These are phyloP conservation scores for Clonostachys rhizophaga DNA, from an alignment of 2,329 filamentous ascomycete species.

Conservation along the genomic window DNA sequence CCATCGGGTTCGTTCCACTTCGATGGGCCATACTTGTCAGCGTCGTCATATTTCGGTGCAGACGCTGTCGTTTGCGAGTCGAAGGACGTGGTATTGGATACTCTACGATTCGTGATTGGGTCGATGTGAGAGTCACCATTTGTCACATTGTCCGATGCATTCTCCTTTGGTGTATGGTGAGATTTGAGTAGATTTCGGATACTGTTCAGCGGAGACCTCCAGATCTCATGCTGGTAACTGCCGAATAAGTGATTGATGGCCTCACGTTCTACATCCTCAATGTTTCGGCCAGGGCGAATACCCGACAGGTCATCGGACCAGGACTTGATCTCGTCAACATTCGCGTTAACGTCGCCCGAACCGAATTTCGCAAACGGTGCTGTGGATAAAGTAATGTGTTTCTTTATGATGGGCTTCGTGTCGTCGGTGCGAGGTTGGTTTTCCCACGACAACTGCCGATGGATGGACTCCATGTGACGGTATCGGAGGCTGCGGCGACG, in stretches of 20 bases:
- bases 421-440: slow-evolving; percentile 25
- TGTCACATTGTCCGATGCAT: slow-evolving; percentile 12
- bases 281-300: slow-evolving; percentile 30
- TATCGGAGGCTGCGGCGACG: slow-evolving; percentile 36
- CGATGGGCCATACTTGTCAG: slow-evolving; percentile 19
- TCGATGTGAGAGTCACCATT: slow-evolving; percentile 34
- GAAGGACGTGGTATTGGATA: slow-evolving; percentile 18
- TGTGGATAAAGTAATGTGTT: slow-evolving; percentile 25
- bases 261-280: slow-evolving; percentile 37
- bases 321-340: slow-evolving; percentile 25
- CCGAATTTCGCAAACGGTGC: slow-evolving; percentile 27
- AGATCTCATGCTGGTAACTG: slow-evolving; percentile 11
- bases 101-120: slow-evolving; percentile 54
- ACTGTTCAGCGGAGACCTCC: slow-evolving; percentile 20
- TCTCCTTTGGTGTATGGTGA: slow-evolving; percentile 8
- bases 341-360: slow-evolving; percentile 12
- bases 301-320: slow-evolving; percentile 29
- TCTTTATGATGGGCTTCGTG: slow-evolving; percentile 29
- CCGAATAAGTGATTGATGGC: slow-evolving; percentile 38
- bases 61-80: slow-evolving; percentile 1
- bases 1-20: slow-evolving; percentile 17
- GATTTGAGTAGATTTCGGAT: slow-evolving; percentile 23
- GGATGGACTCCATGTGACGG: slow-evolving; percentile 38
- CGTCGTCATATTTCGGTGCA: slow-evolving; percentile 21
- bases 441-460: slow-evolving; percentile 40